Evolutionary conservation across 2,329 filamentous ascomycete genomes (phyloP).

Genomic region (Zarea fungicola): DNA sequence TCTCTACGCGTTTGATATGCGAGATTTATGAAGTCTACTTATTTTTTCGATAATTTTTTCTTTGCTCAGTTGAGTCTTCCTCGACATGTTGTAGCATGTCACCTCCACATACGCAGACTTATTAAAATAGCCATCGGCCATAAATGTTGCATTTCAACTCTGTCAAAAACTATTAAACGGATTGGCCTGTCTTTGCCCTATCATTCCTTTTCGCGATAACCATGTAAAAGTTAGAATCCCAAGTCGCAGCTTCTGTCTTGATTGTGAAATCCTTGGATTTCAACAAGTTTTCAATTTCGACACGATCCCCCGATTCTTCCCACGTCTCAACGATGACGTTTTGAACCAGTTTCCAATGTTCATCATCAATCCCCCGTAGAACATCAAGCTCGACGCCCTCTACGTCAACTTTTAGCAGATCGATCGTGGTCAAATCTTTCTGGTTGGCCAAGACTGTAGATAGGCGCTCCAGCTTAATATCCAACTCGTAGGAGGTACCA

Average conservation of each 20-base stretch:
- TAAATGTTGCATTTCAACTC: too few species aligned
- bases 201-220: constrained; percentile 6
- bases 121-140: too few species aligned
- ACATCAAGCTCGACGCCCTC: constrained; percentile 23
- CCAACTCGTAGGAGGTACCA: too few species aligned
- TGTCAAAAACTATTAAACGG: too few species aligned
- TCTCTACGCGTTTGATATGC: too few species aligned
- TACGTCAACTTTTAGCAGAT: constrained; percentile 25
- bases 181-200: too few species aligned
- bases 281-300: constrained; percentile 16
- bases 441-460: constrained; percentile 16
- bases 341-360: constrained; percentile 18
- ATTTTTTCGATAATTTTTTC: too few species aligned
- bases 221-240: constrained; percentile 12
- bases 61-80: too few species aligned
- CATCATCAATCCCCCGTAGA: constrained; percentile 19
- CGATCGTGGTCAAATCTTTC: constrained; percentile 16
- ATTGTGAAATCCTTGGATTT: constrained; percentile 19
- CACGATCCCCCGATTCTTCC: constrained; percentile 13
- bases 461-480: constrained; percentile 16
- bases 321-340: constrained; percentile 21
- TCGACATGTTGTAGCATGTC: too few species aligned
- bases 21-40: too few species aligned
- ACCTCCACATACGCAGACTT: too few species aligned
- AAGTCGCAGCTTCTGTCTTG: constrained; percentile 8